A percentile compares a stretch with the other conserved stretches of the same genome.
Evolutionary conservation across 257 asterid genomes (phyloP).

Genomic region (Parsonsia alboflavescens): DNA sequence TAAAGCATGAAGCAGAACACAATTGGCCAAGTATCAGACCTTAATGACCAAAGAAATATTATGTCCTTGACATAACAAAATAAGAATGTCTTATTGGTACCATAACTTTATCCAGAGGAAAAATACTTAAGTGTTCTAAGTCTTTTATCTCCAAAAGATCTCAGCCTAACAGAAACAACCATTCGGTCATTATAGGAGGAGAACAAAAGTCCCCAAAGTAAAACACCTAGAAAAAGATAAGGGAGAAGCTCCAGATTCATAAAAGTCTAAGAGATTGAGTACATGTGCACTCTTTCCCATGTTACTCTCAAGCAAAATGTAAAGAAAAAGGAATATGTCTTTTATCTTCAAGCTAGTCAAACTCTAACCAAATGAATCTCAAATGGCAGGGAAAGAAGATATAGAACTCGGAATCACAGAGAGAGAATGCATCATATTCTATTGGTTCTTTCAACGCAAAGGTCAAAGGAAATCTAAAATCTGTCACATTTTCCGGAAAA

Average conservation of each 20-base stretch:
- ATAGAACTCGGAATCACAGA: background rate
- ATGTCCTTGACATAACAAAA: background rate
- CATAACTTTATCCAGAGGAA: background rate
- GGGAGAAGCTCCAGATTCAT: background rate
- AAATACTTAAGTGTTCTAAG: background rate
- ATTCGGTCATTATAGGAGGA: background rate
- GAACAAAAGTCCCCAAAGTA: background rate
- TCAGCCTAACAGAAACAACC: background rate
- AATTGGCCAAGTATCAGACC: background rate
- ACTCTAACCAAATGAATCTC: too few species aligned
- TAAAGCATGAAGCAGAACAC: background rate
- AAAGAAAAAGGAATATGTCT: background rate
- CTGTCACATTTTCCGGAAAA: background rate
- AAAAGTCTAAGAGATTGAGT: background rate
- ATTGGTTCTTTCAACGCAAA: background rate
- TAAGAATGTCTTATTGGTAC: background rate
- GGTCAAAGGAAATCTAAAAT: background rate
- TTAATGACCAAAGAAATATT: background rate
- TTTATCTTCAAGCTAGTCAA: background rate
- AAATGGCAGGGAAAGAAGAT: too few species aligned
- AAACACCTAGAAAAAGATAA: background rate
- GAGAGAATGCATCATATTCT: background rate
- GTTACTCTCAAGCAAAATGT: background rate
- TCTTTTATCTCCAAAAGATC: background rate
- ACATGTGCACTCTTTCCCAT: background rate